Evolutionary conservation across 2,329 filamentous ascomycete species (phyloP), one percentile per base, ranked within the genome.

Genomic region (Aspergillus quadrilineatus): DNA sequence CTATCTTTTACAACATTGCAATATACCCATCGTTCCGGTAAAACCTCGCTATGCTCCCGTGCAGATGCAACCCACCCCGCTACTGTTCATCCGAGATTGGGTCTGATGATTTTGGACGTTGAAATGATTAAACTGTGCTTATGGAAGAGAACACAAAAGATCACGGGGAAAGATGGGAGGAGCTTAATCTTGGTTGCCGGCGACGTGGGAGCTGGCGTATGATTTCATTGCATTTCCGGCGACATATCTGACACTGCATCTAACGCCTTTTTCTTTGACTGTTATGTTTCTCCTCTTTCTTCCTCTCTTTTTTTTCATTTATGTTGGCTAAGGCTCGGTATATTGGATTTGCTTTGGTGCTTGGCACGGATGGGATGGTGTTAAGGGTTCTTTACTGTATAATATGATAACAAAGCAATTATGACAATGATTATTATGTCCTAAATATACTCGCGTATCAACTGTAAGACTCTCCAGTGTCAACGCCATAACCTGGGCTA

Each of bases 361-460:
- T 39, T 53, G 41, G 29, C 32, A 30, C 34, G 32, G 32, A 43
- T 22, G n/a, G 37, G 30, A 28, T 17, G 55, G 49, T 47, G 53
- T 51, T 51, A 37, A 48, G 12, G 44, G 22, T 32, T 9, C 46
- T 22, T 22, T 28, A 17, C 17, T 50, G 32, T 39, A 46, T 43
- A 45, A 37, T 57, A 57, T 39, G 53, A 50, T 50, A 57, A 46
- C 36, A 57, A 12, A 53, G 44, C 29, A 49, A 37, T 10, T 34
- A 49, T 48, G 32, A 15, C 37, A 52, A n/a, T 32, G 17, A 26
- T 4, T 22, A 48, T 49, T 43, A 44, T 42, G 45, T 28, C 36
- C 43, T 50, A 14, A 46, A 29, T 30, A 44, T 52, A 43, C 10
- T 9, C 12, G 43, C 34, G 28, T 46, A 49, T 28, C 43, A 39